phyloP scores from a whole-genome alignment of 208 protist genomes.

The Leptomonas seymouri region DNA sequence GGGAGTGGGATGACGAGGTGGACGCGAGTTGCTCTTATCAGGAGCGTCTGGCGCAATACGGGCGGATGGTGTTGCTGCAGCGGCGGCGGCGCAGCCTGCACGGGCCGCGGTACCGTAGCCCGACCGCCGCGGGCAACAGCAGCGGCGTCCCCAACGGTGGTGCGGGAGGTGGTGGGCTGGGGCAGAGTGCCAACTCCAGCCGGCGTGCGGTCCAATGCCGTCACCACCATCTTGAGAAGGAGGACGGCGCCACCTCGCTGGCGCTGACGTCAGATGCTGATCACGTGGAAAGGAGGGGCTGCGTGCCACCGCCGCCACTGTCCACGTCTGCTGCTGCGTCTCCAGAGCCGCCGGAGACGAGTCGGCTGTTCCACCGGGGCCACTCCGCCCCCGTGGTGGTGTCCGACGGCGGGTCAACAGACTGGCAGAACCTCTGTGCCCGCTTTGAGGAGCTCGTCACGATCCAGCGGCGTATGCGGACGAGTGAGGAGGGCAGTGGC shows the following conservation, averaged over 20 bases:
- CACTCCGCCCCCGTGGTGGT: conserved; percentile 15
- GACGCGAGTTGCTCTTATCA: conserved; percentile 4
- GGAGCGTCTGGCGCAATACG: conserved; percentile 17
- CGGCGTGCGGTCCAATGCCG: not conserved
- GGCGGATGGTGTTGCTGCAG: conserved; percentile 14
- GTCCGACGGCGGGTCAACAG: not conserved
- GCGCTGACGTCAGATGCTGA: no score
- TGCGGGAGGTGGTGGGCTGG: not conserved
- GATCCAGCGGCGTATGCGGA: conserved; percentile 26
- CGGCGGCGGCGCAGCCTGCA: conserved; percentile 6
- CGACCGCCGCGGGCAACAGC: not conserved
- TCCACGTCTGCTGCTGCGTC: not conserved
- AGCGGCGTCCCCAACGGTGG: not conserved
- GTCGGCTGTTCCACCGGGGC: conserved; percentile 6
- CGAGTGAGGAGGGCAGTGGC: not conserved
- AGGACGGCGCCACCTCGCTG: no score
- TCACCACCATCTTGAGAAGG: not conserved
- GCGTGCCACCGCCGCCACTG: not conserved
- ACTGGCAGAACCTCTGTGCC: conserved; percentile 16
- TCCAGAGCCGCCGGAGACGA: not conserved
- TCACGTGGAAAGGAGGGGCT: no score
- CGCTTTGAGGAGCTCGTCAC: conserved; percentile 33
- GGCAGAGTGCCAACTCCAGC: not conserved
- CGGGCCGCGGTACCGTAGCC: conserved; percentile 3
- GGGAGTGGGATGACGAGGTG: conserved; percentile 25